These are phyloP conservation scores for Phytopythium kandeliae DNA, from an alignment of 352 stramenopile genomes.

Conservation along the genomic window DNA sequence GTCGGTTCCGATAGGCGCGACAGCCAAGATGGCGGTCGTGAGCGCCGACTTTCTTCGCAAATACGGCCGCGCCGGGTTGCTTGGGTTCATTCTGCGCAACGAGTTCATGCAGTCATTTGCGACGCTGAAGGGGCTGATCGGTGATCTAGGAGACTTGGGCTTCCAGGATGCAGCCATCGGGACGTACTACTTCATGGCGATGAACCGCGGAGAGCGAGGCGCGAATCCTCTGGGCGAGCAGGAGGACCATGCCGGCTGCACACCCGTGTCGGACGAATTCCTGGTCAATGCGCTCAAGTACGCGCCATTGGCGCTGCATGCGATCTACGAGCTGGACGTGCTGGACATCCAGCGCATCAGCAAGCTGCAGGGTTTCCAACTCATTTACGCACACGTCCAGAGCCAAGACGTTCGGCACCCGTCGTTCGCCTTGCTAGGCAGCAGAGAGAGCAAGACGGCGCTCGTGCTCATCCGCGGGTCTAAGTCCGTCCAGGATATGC, in stretches of 20 bases:
- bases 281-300: constrained; percentile 69
- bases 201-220: constrained; percentile 79
- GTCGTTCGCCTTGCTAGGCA: constrained; percentile 73
- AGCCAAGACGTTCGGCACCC: constrained; percentile 75
- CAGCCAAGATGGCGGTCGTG: constrained; percentile 79
- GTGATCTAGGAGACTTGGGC: constrained; percentile 69
- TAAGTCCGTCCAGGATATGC: constrained; percentile 81
- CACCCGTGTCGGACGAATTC: constrained; percentile 61
- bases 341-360: constrained; percentile 83
- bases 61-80: constrained; percentile 67
- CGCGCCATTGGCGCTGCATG: constrained; percentile 71
- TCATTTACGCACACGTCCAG: constrained; percentile 83
- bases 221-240: constrained; percentile 59
- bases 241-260: constrained; percentile 46
- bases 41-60: constrained; percentile 84
- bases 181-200: constrained; percentile 88
- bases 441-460: constrained; percentile 74
- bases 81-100: constrained; percentile 83
- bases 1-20: constrained; percentile 71
- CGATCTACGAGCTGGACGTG: constrained; percentile 81
- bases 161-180: constrained; percentile 84
- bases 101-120: constrained; percentile 88
- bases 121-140: constrained; percentile 77
- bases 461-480: constrained; percentile 77
- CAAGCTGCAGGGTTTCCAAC: constrained; percentile 64